phyloP scores from a whole-genome alignment of 768 basidiomycete genomes.

The Pisolithus albus region DNA sequence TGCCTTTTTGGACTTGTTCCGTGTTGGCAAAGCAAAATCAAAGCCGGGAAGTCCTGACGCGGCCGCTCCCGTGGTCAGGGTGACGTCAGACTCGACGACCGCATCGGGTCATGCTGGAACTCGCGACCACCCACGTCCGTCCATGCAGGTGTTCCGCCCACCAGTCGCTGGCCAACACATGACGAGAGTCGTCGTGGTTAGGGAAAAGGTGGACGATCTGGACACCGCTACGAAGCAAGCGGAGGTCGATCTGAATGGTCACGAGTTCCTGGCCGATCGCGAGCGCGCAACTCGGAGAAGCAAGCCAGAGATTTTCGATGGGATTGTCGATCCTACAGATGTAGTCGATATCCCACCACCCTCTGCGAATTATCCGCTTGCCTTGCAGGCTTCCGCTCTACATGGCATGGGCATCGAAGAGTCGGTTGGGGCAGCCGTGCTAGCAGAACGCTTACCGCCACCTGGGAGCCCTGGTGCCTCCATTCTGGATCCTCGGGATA shows the following conservation, averaged over 20 bases:
- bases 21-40: slow-evolving; percentile 59
- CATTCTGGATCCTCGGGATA: slow-evolving; percentile 47
- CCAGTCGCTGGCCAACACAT: slow-evolving; percentile 32
- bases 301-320: slow-evolving; percentile 36
- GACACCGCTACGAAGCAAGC: slow-evolving; percentile 66
- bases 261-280: slow-evolving; percentile 42
- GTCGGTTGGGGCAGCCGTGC: slow-evolving; percentile 66
- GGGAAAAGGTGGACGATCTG: slow-evolving; percentile 74
- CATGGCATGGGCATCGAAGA: slow-evolving; percentile 69
- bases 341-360: slow-evolving; percentile 72
- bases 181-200: slow-evolving; percentile 73
- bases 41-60: slow-evolving; percentile 49
- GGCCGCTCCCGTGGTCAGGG: slow-evolving; percentile 46
- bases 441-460: slow-evolving; percentile 69
- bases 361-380: slow-evolving; percentile 62
- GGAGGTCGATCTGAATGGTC: slow-evolving; percentile 61
- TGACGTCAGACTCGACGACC: slow-evolving; percentile 60
- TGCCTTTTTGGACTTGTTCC: slow-evolving; percentile 64
- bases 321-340: slow-evolving; percentile 79
- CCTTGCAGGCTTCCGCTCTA: slow-evolving; percentile 67
- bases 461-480: slow-evolving; percentile 56
- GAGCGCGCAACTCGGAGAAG: slow-evolving; percentile 34
- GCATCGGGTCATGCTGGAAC: slow-evolving; percentile 32
- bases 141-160: slow-evolving; percentile 29
- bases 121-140: slow-evolving; percentile 32